phyloP scores from a whole-genome alignment of 768 basidiomycete genomes.

The Russula earlei region DNA sequence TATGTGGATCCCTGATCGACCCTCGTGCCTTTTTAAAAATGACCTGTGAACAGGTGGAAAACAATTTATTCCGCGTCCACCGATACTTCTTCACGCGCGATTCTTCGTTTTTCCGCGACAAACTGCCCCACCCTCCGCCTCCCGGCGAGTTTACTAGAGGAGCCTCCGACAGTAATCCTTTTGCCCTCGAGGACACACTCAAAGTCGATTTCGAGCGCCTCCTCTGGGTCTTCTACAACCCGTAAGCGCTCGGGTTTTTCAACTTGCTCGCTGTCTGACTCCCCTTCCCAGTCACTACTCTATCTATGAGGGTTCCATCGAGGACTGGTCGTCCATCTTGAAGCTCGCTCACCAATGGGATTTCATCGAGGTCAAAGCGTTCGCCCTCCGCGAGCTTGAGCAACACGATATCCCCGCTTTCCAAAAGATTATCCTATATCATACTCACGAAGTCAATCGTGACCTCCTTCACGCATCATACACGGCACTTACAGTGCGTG shows the following conservation, averaged over 20 bases:
- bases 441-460: slow-evolving; percentile 39
- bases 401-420: slow-evolving; percentile 36
- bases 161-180: slow-evolving; percentile 25
- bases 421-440: slow-evolving; percentile 49
- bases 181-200: slow-evolving; percentile 23
- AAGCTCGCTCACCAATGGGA: slow-evolving; percentile 44
- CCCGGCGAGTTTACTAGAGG: slow-evolving; percentile 24
- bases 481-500: slow-evolving; percentile 40
- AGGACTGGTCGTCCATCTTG: slow-evolving; percentile 49
- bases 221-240: slow-evolving; percentile 29
- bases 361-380: slow-evolving; percentile 41
- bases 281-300: slow-evolving; percentile 39
- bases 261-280: background rate
- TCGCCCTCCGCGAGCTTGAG: slow-evolving; percentile 46
- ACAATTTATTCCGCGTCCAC: slow-evolving; percentile 13
- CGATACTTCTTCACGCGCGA: slow-evolving; percentile 28
- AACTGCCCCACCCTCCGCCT: slow-evolving; percentile 22
- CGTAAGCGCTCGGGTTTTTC: slow-evolving; percentile 18
- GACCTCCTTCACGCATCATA: slow-evolving; percentile 45
- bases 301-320: slow-evolving; percentile 39
- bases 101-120: slow-evolving; percentile 25
- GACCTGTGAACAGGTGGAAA: slow-evolving; percentile 12
- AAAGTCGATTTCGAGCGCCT: slow-evolving; percentile 26
- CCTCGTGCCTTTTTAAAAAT: background rate
- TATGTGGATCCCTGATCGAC: slow-evolving; percentile 15